These are phyloP conservation scores for Colletotrichum tabaci DNA, from an alignment of 2,329 filamentous ascomycete genomes.

Conservation along the genomic window DNA sequence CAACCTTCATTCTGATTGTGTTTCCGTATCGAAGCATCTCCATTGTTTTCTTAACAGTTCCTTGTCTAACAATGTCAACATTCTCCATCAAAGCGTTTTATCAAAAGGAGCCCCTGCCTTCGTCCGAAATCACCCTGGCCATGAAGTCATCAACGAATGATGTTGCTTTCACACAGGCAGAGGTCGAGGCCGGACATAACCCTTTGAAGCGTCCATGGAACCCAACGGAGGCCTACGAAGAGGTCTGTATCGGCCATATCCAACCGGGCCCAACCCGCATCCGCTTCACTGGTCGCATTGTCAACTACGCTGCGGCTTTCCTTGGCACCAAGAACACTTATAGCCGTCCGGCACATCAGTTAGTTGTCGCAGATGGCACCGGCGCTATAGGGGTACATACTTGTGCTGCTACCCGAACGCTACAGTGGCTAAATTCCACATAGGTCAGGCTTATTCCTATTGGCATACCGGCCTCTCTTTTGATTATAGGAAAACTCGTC, in stretches of 20 bases:
- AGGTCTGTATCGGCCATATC: constrained; percentile 62
- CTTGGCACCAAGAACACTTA: constrained; percentile 53
- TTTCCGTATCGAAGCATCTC: neutral
- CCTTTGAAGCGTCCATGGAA: constrained; percentile 56
- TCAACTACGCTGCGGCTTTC: constrained; percentile 65
- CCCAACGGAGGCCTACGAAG: constrained; percentile 62
- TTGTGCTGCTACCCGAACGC: constrained; percentile 35
- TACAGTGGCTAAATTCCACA: neutral
- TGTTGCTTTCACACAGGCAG: constrained; percentile 68
- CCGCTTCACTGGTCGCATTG: constrained; percentile 68
- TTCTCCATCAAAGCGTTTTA: constrained; percentile 55
- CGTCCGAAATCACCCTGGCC: constrained; percentile 10
- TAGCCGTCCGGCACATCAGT: constrained; percentile 63
- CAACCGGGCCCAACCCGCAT: constrained; percentile 65
- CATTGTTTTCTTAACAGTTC: neutral
- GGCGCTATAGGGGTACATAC: constrained; percentile 64
- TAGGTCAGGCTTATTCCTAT: constrained; percentile 63
- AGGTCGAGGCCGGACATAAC: constrained; percentile 57
- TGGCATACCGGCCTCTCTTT: constrained; percentile 51
- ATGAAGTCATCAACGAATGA: constrained; percentile 46
- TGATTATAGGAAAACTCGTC: constrained; percentile 65
- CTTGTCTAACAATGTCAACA: constrained; percentile 32
- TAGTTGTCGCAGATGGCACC: constrained; percentile 70
- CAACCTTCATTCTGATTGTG: neutral
- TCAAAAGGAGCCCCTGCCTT: constrained; percentile 46